Conservation (phyloP, 331 rosid genomes). For the Ulmus americana region DNA sequence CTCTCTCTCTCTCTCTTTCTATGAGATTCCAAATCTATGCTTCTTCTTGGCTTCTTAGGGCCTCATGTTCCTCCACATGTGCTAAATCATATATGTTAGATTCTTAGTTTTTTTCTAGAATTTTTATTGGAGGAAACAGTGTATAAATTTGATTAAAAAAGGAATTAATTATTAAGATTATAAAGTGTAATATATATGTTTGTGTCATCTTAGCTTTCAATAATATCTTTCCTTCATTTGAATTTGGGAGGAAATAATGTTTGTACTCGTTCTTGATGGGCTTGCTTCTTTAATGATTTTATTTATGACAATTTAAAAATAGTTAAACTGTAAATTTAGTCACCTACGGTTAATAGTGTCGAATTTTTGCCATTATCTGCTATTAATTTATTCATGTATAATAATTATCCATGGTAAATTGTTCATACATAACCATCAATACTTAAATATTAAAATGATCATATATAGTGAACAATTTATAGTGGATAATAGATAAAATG, state of each 20-base stretch:
- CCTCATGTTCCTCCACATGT: constrained; percentile 52
- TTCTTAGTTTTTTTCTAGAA: constrained; percentile 28
- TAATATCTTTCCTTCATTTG: not conserved
- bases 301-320: too few relatives aligned
- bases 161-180: not conserved
- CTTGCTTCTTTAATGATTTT: not conserved
- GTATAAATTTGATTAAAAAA: not conserved
- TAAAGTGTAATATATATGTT: not conserved
- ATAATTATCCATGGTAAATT: too few relatives aligned
- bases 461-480: not conserved
- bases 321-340: too few relatives aligned
- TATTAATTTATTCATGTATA: too few relatives aligned
- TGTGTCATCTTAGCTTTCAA: not conserved
- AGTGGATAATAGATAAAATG: too few relatives aligned
- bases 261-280: not conserved
- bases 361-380: too few relatives aligned
- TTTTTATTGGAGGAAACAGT: not conserved
- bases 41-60: constrained; percentile 30
- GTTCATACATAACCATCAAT: too few relatives aligned
- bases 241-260: not conserved
- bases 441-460: not conserved
- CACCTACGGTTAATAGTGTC: too few relatives aligned
- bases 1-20: constrained; percentile 13
- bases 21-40: constrained; percentile 39
- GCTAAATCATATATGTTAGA: constrained; percentile 48